Evolutionary conservation across 305 asterid genomes (phyloP).

Genomic region (Lippia alba): DNA sequence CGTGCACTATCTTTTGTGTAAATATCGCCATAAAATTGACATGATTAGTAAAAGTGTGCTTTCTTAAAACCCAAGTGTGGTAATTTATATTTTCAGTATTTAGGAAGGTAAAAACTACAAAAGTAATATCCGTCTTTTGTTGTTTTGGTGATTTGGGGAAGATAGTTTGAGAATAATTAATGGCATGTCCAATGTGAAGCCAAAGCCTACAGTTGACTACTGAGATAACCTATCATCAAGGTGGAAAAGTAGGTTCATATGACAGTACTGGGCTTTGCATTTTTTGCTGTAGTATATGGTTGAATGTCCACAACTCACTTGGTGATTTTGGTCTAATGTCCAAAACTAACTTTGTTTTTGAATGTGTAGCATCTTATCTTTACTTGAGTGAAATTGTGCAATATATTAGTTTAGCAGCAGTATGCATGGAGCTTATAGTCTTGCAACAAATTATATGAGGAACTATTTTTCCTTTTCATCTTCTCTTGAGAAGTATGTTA

Average conservation of each 20-base stretch:
- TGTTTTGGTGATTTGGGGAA: no score
- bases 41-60: slow-evolving; percentile 1
- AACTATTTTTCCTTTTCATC: neutral
- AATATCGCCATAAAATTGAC: neutral
- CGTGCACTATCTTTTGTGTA: slow-evolving; percentile 21
- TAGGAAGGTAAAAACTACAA: neutral
- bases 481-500: slow-evolving; percentile 16
- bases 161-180: no score
- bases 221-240: no score
- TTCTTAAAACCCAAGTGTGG: neutral
- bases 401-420: slow-evolving; percentile 11
- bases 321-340: no score
- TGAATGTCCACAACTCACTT: neutral
- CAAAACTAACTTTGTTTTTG: neutral
- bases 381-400: slow-evolving; percentile 22
- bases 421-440: slow-evolving; percentile 13
- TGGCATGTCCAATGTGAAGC: no score
- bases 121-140: no score
- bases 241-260: no score
- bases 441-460: neutral
- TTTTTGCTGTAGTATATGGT: slow-evolving; percentile 15
- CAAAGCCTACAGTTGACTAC: no score
- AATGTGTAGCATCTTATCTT: slow-evolving; percentile 19
- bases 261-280: slow-evolving; percentile 27
- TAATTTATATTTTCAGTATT: neutral